Evolutionary conservation across 352 stramenopile genomes (phyloP).

Genomic region (Phytophthora ohioensis): DNA sequence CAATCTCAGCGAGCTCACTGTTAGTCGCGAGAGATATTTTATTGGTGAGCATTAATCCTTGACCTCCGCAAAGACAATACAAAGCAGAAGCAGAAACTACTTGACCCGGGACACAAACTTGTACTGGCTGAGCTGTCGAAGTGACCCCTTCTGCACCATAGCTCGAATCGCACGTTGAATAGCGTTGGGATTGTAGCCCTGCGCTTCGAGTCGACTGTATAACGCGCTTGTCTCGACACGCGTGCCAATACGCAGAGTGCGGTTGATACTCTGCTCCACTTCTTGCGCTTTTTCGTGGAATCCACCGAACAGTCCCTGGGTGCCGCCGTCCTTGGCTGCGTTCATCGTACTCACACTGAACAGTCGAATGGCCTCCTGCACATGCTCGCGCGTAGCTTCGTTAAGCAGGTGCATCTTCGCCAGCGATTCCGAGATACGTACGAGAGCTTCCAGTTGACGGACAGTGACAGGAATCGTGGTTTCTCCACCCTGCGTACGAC

Average conservation of each 20-base stretch:
- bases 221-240: slow-evolving; percentile 83
- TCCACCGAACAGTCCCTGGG: slow-evolving; percentile 77
- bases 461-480: slow-evolving; percentile 98
- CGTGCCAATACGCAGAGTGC: slow-evolving; percentile 81
- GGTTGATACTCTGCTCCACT: slow-evolving; percentile 86
- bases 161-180: slow-evolving; percentile 88
- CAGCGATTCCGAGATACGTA: slow-evolving; percentile 97
- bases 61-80: background rate
- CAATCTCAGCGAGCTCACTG: background rate
- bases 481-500: slow-evolving; percentile 78
- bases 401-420: slow-evolving; percentile 98
- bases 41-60: slow-evolving; percentile 11
- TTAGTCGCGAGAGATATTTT: slow-evolving; percentile 29
- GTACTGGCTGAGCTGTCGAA: slow-evolving; percentile 88
- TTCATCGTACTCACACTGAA: slow-evolving; percentile 99
- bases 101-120: slow-evolving; percentile 87
- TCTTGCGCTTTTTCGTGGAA: slow-evolving; percentile 88
- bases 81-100: slow-evolving; percentile 30
- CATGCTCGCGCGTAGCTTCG: slow-evolving; percentile 89
- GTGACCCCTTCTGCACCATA: slow-evolving; percentile 87
- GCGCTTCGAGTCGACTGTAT: slow-evolving; percentile 82
- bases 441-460: slow-evolving; percentile 97
- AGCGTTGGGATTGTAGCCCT: slow-evolving; percentile 86
- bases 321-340: slow-evolving; percentile 93
- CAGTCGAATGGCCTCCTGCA: slow-evolving; percentile 97